Base-by-base conservation (phyloP, 2,329 filamentous ascomycete species). In the Celoporthe dispersa region DNA sequence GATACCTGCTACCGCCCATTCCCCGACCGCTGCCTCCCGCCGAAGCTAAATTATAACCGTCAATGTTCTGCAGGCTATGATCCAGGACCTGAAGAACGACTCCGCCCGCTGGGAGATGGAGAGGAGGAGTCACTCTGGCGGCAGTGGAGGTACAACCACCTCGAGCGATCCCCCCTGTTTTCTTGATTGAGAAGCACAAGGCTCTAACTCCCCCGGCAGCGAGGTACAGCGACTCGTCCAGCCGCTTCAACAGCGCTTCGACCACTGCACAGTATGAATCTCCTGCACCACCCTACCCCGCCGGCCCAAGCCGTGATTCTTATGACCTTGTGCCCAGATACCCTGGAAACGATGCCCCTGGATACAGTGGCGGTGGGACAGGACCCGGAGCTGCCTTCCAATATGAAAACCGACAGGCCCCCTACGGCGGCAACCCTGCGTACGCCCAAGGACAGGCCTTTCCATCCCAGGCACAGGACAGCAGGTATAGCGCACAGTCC, bases 101-200 rank as follows among this genome's bases (percentile, higher is more conserved):
- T 89, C 87, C 73, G 85, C 86, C 72, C 84, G 87, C 72, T 89
- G 87, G 87, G 87, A 89, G 75, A 84, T 84, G 78, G 87, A 89
- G 80, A 84, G 87, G 78, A 84, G 86, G 77, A 84, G 84, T 75
- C 86, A 85, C 79, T 82, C 78, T 84, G 61, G 31, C 31, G 33
- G 84, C 83, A 79, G 82, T 79, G 85, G 86, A 88, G 87, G 87
- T 89, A 88, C 83, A 82, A 82, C 80, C 78, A 79, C 82, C 81
- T 86, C 83, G 78, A 84, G 83, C 83, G 83, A 84, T 77, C 41
- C 79, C 80, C 78, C 79, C 81, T 77, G 82, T 79, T 78, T 77
- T 80, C 76, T 81, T 80, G 80, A n/a, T 80, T 81, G 79, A 85
- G 83, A 84, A 68, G 68, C 39, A 66, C 68, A 68, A 81, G 79